Evolutionary conservation across 768 basidiomycete genomes (phyloP), one percentile per base, ranked within the genome.

Genomic region (Porphyrellus cyaneotinctus): DNA sequence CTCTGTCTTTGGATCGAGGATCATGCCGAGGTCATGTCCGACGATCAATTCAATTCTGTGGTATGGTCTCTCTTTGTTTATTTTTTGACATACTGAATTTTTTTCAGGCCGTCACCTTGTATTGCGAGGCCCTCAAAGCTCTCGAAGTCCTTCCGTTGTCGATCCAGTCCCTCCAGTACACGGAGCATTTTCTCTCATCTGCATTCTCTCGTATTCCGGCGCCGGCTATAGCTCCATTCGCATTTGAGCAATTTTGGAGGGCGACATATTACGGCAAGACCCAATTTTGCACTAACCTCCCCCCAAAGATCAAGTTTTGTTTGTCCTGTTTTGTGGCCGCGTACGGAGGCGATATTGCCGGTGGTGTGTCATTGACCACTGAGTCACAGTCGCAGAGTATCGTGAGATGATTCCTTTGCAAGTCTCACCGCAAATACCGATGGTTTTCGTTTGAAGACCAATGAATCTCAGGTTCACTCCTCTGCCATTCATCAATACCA

Each of bases 191-290:
- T 54, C 66, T 87, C 2, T 64, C 69, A 14, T 78, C 82, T 3
- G 76, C 76, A 0, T 85, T 85, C 57, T 68, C 68, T 5, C 76
- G 72, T 22, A 72, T 78, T 26, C 75, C 77, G 0, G 53, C 65
- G 4, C 78, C 78, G 3, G 76, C 78, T 10, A 67, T 74, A 18
- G 83, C 80, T 0, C 78, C 81, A 1, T 58, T 76, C 7, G 74
- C 78, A 2, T 87, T 86, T 53, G 72, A 74, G 56, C 67, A 64
- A 2, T 86, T 81, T 61, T 87, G 84, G 84, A 72, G 72, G n/a
- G 65, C 66, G 35, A 80, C 79, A 4, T 84, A 81, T 59, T 75
- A 80, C 31, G 67, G 67, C n/a, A 69, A 61, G 32, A 64, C 64
- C 24, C 68, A 75, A 30, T 72, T 77, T 26, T 64, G 61, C 44